These are phyloP conservation scores for Mycena galopus DNA, from an alignment of 768 basidiomycete genomes.

Conservation along the genomic window DNA sequence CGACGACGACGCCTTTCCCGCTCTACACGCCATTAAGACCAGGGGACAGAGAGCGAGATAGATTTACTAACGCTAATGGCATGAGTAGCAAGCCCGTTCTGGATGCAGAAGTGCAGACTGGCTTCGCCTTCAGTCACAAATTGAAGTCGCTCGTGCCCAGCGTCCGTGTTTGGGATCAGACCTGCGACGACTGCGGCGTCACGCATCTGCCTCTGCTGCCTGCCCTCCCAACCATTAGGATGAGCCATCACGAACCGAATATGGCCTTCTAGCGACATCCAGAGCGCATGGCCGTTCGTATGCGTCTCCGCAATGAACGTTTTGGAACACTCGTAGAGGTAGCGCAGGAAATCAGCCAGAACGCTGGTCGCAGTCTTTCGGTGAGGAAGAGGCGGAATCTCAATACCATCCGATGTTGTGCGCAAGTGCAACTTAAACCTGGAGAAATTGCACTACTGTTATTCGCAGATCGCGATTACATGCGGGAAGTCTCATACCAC, in stretches of 20 bases:
- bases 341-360: constrained; percentile 62
- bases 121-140: constrained; percentile 72
- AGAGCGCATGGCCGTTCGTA: constrained; percentile 51
- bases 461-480: background rate
- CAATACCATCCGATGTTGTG: constrained; percentile 42
- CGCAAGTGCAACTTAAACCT: constrained; percentile 62
- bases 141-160: constrained; percentile 55
- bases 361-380: constrained; percentile 57
- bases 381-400: constrained; percentile 56
- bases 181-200: constrained; percentile 60
- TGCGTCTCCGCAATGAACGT: constrained; percentile 59
- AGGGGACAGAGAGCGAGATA: constrained; percentile 17
- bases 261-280: constrained; percentile 54
- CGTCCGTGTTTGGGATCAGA: constrained; percentile 52
- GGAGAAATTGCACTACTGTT: background rate
- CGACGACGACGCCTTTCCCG: constrained; percentile 55
- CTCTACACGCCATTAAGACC: constrained; percentile 37
- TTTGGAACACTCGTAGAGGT: constrained; percentile 55
- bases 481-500: constrained; percentile 16
- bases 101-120: constrained; percentile 64
- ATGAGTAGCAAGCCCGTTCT: constrained; percentile 52
- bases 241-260: constrained; percentile 65
- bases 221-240: constrained; percentile 70
- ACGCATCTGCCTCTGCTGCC: constrained; percentile 64
- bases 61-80: constrained; percentile 37